These are phyloP conservation scores for Mucuna pruriens DNA, from an alignment of 306 rosid species.

Conservation along the genomic window DNA sequence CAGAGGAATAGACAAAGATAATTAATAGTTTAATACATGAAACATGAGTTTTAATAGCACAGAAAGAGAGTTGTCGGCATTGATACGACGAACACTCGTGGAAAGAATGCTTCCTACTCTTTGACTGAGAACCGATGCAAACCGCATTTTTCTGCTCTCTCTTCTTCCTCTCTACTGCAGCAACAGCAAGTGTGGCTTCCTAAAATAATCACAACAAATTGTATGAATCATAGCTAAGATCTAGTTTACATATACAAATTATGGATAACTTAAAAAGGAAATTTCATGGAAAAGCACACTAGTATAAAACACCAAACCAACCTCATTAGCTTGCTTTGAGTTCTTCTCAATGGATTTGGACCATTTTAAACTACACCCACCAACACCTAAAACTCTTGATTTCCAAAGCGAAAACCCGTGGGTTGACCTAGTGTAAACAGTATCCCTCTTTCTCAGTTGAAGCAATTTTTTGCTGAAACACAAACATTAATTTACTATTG, in stretches of 20 bases:
- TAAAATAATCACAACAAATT: conserved; percentile 45
- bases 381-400: conserved; percentile 92
- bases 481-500: conserved; percentile 24
- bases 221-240: background rate
- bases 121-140: conserved; percentile 52
- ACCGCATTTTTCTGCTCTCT: conserved; percentile 71
- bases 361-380: conserved; percentile 97
- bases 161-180: conserved; percentile 87
- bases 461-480: conserved; percentile 80
- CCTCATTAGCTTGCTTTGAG: conserved; percentile 95
- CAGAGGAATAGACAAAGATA: conserved; percentile 38
- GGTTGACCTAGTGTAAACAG: conserved; percentile 85
- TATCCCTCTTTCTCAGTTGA: conserved; percentile 81
- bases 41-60: conserved; percentile 6
- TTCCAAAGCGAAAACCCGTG: conserved; percentile 91
- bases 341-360: conserved; percentile 92
- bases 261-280: conserved; percentile 7
- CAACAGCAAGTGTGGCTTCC: conserved; percentile 98
- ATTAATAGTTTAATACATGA: conserved; percentile 8
- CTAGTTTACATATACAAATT: conserved; percentile 29
- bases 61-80: conserved; percentile 14
- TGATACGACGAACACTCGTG: conserved; percentile 52
- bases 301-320: conserved; percentile 51
- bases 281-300: conserved; percentile 4
- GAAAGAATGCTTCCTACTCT: conserved; percentile 65